Percentiles rank a stretch among this genome's conserved stretches.
These are phyloP conservation scores for Eragrostis tef DNA, from an alignment of 202 grass and related monocot genomes.

Conservation along the genomic window DNA sequence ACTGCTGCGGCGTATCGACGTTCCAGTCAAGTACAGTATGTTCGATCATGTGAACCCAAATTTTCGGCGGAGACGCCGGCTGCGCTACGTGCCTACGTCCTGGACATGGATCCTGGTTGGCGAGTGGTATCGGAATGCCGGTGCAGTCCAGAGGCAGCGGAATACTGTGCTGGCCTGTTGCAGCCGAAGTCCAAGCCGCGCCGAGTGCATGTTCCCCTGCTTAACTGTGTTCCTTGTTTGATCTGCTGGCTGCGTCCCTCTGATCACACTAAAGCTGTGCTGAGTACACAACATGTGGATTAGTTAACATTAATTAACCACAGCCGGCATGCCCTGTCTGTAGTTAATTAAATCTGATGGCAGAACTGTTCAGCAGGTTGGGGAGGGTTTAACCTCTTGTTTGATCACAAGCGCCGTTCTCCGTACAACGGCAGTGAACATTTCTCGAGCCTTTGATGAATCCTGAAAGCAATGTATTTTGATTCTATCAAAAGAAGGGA, in stretches of 20 bases:
- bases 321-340: neutral
- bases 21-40: neutral
- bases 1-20: neutral
- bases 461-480: neutral
- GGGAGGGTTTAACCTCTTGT: neutral
- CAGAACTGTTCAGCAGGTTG: neutral
- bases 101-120: neutral
- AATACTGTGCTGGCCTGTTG: too few species aligned
- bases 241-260: neutral
- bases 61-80: neutral
- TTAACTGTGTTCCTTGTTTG: neutral
- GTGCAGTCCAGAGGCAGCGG: too few species aligned
- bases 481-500: neutral
- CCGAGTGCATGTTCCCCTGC: neutral
- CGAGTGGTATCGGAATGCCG: too few species aligned
- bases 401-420: neutral
- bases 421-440: neutral
- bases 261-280: neutral
- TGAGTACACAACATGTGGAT: neutral
- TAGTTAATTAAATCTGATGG: neutral
- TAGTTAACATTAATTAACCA: conserved; percentile 24
- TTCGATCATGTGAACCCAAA: conserved; percentile 29
- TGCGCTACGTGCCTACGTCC: neutral
- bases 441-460: neutral
- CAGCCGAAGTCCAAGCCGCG: neutral